A percentile compares a stretch with the other conserved stretches of the same genome.
Conservation (phyloP, 805 yeast genomes). For the Candida rishiriensis region DNA sequence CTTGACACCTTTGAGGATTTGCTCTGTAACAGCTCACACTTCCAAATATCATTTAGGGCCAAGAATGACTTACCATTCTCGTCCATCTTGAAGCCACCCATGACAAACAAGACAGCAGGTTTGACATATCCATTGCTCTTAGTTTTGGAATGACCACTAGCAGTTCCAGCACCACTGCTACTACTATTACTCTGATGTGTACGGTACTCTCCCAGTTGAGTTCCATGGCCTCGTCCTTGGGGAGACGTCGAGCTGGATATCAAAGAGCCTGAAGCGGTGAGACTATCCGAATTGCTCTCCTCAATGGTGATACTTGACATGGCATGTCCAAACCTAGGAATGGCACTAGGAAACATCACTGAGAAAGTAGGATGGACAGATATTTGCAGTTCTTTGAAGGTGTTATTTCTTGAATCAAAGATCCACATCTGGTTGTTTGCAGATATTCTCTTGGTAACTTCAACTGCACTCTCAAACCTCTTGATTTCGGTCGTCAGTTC, state of each 20-base stretch:
- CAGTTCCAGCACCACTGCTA: neutral
- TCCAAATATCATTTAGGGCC: constrained; percentile 33
- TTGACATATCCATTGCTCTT: constrained; percentile 6
- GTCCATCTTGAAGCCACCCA: constrained; percentile 44
- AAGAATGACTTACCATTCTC: constrained; percentile 26
- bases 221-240: constrained; percentile 2
- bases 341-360: constrained; percentile 21
- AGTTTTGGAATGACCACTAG: neutral
- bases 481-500: constrained; percentile 34
- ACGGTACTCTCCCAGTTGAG: neutral
- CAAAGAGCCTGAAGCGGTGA: neutral
- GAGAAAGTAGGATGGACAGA: constrained; percentile 28
- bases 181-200: neutral
- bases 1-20: constrained; percentile 23
- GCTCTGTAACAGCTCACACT: constrained; percentile 30
- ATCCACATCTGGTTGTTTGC: constrained; percentile 51
- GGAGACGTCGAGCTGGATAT: neutral
- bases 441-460: constrained; percentile 25
- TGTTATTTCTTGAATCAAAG: constrained; percentile 47
- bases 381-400: constrained; percentile 43
- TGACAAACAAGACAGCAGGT: constrained; percentile 36
- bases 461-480: constrained; percentile 35
- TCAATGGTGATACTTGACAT: constrained; percentile 24
- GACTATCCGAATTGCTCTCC: constrained; percentile 17
- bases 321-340: constrained; percentile 31